Evolutionary conservation across 768 basidiomycete genomes (phyloP), one percentile per base, ranked within the genome.

Genomic region (Boletus rubescentipes): DNA sequence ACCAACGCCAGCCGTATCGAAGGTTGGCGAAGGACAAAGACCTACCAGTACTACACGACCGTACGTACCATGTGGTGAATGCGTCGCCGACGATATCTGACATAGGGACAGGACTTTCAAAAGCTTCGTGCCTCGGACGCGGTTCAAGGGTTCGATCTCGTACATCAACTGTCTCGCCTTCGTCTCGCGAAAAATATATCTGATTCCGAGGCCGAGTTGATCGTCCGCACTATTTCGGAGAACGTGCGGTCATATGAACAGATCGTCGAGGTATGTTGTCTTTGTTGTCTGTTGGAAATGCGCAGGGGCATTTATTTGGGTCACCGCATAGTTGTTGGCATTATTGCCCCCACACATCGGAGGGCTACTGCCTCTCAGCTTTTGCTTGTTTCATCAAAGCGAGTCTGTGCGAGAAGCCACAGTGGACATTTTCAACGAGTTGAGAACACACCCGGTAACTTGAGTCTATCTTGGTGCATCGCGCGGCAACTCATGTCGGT

Each of bases 331-430:
- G 96, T 76, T 98, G n/a, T 75, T 98, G 29, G 81, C 94, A 2
- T 77, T 81, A 46, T 71, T 90, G 31, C 84, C 90, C 11, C 83
- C 86, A 1, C 87, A 92, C 60, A 77, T 77, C 6, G 91, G 92
- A 34, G 96, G 97, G 2, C 77, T 98, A 15, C 72, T 92, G 20
- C 89, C 93, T 23, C 75, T 98, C 35, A 87, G 87, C 32, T 94
- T 97, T 67, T 89, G 91, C 10, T 75, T 98, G 7, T 97, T 98
- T 74, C 96, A 98, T 72, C 91, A 91, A 50, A 79, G 82, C 45
- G 84, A 92, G 59, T 62, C 75, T 8, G 82, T 94, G 32, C 83
- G 92, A 21, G 88, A 92, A 30, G 77, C 82, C 15, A 89, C 92
- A 0, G 82, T 98, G 31, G 89, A 93, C 53, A 75, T 97, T 44